Base-by-base conservation (phyloP, 106 monocot genomes). In the Acanthochlamys bracteata region DNA sequence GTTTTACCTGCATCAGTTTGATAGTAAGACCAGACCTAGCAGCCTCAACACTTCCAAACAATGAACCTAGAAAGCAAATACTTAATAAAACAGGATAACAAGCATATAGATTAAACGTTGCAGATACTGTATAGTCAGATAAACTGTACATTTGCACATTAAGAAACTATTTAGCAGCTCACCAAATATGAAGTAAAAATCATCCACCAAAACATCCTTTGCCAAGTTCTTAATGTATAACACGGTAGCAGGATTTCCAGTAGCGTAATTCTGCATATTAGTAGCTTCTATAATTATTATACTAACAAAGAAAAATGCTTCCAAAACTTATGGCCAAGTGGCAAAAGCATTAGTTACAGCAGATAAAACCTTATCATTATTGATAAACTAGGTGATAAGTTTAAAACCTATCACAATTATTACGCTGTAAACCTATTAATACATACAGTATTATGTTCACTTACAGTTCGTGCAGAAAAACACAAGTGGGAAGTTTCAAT, bases 171-270 rank as follows among this genome's bases (percentile, higher is more conserved):
- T 49, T 49, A 17, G 22, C 39, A 61, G 4, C 83, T 70, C 81
- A 92, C 98, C 98, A 76, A 99, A 99, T 71, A 99, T 79, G 75
- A 81, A 89, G 74, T 81, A 84, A 65, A 99, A 99, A 79, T 99
- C 98, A 66, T 98, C 98, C 43, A 63, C 49, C 70, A 89, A 61
- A 39, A 92, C 88, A 83, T 98, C 98, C 46, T 98, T 98, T 16
- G 98, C 78, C 83, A 98, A 83, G 70, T 99, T 99, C 67, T 99
- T 99, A 25, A 99, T 77, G 75, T 98, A 98, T 62, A 98, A 71
- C 20, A 98, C 91, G 61, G 53, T 70, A 22, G 84, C 68, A 69
- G 92, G 98, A 61, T 83, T 92, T 21, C 98, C 98, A 66, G 91
- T 69, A 65, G 76, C 75, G 68, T 92, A 98, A 67, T 85, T 89